Base-by-base conservation (phyloP, 306 rosid species). In the Sophora flavescens region DNA sequence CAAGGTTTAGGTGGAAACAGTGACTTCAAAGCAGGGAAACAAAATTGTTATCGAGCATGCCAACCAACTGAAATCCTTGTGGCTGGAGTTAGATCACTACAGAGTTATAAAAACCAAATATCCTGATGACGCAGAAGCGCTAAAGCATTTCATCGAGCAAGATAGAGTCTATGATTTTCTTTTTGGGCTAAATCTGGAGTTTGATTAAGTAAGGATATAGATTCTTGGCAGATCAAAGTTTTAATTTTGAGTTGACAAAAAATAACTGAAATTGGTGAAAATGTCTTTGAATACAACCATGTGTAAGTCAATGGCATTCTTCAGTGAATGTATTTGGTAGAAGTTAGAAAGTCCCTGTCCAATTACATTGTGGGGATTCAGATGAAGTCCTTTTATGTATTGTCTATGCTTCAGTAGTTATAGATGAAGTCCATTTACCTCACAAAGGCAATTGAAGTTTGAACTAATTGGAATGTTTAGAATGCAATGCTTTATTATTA, bases 271-370 rank as follows among this genome's bases (percentile, higher is more conserved):
- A 33, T 36, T 57, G 63, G 63, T 16, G 64, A 58, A 60, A 72
- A 17, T 60, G 17, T 42, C 8, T n/a, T 76, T 82, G 38, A 38
- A 71, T 63, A 33, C 8, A 44, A 48, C 39, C 52, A 63, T 53
- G 6, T 53, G 67, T 48, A 48, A 22, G 36, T 54, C 42, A 36
- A 22, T 22, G 63, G 32, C 68, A 57, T 48, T 59, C 42, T 48
- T 77, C 16, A 18, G 16, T 69, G 64, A 70, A 61, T 30, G 15
- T 52, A 71, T 26, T 72, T 54, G 51, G 63, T 44, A 28, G 79
- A 66, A 72, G 22, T 70, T 63, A 61, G 62, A 41, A 1, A n/a
- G 33, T 41, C 68, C 47, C 62, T 73, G 51, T 35, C 14, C 45
- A 6, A 6, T 53, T 16, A 42, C 44, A 39, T 16, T 62, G 33